Conservation (phyloP, 2,329 filamentous ascomycete genomes). For the Trichoderma lentiforme region DNA sequence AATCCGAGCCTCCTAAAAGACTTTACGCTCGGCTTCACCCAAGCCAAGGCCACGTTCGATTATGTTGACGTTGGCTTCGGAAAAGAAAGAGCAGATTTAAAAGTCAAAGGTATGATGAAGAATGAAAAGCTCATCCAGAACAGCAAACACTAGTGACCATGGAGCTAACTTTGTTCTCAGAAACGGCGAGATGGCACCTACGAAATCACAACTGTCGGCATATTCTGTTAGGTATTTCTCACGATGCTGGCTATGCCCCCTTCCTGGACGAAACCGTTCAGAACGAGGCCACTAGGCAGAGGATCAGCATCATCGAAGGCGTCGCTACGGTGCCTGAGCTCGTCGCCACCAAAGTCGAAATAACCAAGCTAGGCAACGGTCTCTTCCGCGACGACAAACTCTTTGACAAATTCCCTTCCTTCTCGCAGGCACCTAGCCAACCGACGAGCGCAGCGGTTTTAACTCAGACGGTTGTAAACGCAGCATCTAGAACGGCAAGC, state of each 20-base stretch:
- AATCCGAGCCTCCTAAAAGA: slow-evolving; percentile 48
- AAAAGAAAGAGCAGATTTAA: slow-evolving; percentile 57
- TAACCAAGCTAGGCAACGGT: slow-evolving; percentile 43
- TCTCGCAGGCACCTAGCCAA: not conserved
- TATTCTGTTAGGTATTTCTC: slow-evolving; percentile 59
- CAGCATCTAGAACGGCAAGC: slow-evolving; percentile 17
- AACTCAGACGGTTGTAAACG: not conserved
- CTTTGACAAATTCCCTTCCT: slow-evolving; percentile 30
- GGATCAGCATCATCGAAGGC: slow-evolving; percentile 55
- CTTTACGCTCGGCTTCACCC: slow-evolving; percentile 59
- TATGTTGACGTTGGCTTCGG: slow-evolving; percentile 61
- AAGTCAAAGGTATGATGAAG: slow-evolving; percentile 51
- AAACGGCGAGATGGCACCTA: slow-evolving; percentile 54
- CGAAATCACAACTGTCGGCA: slow-evolving; percentile 60
- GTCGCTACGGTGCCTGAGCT: slow-evolving; percentile 50
- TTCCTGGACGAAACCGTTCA: slow-evolving; percentile 55
- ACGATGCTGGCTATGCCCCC: slow-evolving; percentile 58
- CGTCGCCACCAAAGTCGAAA: slow-evolving; percentile 42
- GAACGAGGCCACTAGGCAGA: slow-evolving; percentile 40
- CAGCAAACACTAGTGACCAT: not conserved
- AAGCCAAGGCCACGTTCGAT: slow-evolving; percentile 57
- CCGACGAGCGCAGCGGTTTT: not conserved
- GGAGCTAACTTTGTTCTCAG: slow-evolving; percentile 30
- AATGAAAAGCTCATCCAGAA: slow-evolving; percentile 7
- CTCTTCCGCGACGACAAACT: slow-evolving; percentile 56